Evolutionary conservation across 768 basidiomycete genomes (phyloP), one percentile per base, ranked within the genome.

Genomic region (Dioszegia hungarica): DNA sequence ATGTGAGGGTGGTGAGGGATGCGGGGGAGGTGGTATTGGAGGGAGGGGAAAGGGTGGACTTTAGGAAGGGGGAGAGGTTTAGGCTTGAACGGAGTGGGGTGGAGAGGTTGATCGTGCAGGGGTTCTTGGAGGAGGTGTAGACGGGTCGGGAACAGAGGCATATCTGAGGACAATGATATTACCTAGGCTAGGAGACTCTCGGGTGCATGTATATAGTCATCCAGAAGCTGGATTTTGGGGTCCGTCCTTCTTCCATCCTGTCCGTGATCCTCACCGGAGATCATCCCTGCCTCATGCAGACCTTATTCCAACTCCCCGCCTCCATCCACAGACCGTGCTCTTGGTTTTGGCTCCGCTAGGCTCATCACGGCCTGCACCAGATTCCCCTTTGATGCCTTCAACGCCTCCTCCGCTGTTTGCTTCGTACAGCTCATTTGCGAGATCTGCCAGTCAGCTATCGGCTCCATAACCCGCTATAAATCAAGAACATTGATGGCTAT

Each of bases 21-120:
- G 91, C 90, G 62, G 94, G 95, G 2, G 84, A 86, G 49, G 89
- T 99, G 19, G 87, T 91, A 75, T 90, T 93, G 1, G 91, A 95
- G 77, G 79, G 87, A 55, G 95, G 95, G 9, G 86, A 83, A 55
- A 45, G 59, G 56, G 59, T 99, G 57, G 87, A 93, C 74, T 92
- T 98, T 71, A 82, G 83, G 70, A 88, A 86, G 75, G 94, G 92
- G 0, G 87, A 90, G 75, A 79, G 94, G 61, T 94, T 89, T 67
- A 85, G 92, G 81, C 86, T 97, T 49, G 80, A 89, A 34, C 79
- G 90, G 63, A 83, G 88, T 6, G 90, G 93, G 72, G 86, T 99
- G 60, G 95, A 99, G 74, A 87, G 93, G 74, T 81, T 98, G 64
- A 90, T 98, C 64, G 85, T 93, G 1, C 89, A 92, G 70, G 93